A percentile compares a stretch with the other conserved stretches of the same genome.
Conservation (phyloP, 169 alveolate species). For the Plasmodium malariae region DNA sequence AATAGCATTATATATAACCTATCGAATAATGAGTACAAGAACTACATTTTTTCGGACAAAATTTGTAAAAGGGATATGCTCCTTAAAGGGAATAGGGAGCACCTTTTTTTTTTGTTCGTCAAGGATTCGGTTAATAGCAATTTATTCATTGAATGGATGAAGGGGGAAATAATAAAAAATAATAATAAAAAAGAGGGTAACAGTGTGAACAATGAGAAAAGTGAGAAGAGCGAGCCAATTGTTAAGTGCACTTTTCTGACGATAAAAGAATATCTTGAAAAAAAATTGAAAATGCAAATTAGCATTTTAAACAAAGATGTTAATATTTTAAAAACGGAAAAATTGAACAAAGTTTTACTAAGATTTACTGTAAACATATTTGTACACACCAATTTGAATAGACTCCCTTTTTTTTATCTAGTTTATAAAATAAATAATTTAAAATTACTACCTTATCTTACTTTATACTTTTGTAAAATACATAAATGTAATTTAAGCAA, state of each 20-base stretch:
- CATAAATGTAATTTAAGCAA: not conserved
- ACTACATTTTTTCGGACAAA: constrained; percentile 13
- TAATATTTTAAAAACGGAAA: constrained; percentile 7
- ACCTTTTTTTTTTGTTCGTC: constrained; percentile 58
- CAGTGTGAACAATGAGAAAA: constrained; percentile 2
- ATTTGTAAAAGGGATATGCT: constrained; percentile 18
- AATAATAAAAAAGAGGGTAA: not conserved
- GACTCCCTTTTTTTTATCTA: constrained; percentile 27
- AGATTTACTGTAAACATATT: constrained; percentile 42
- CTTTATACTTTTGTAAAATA: constrained; percentile 38
- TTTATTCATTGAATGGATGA: constrained; percentile 53
- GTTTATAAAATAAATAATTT: constrained; percentile 37
- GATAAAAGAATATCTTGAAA: constrained; percentile 63
- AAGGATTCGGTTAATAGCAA: constrained; percentile 1
- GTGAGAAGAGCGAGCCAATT: no score
- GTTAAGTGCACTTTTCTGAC: constrained; percentile 22
- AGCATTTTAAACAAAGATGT: constrained; percentile 15
- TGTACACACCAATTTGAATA: not conserved
- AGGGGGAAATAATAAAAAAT: not conserved
- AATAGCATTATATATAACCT: constrained; percentile 9
- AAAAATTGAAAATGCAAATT: constrained; percentile 48
- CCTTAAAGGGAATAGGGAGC: constrained; percentile 37
- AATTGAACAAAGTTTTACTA: constrained; percentile 33
- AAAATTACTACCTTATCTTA: constrained; percentile 22
- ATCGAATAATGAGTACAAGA: not conserved